phyloP scores from a whole-genome alignment of 306 rosid genomes.

The Rosa chinensis region DNA sequence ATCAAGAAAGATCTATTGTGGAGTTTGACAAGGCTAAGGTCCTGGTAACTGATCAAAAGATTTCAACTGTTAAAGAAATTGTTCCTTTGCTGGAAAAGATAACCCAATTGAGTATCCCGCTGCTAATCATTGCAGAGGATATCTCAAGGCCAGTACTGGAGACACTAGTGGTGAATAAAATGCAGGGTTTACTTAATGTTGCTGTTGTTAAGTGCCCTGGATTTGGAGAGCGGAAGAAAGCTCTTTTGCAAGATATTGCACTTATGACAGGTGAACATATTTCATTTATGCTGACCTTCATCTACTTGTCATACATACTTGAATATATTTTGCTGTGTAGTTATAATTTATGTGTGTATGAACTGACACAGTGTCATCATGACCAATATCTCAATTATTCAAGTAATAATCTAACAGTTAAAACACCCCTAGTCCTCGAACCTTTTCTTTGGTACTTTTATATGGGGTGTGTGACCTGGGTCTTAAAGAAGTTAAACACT shows the following conservation, averaged over 20 bases:
- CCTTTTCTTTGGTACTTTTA: not conserved
- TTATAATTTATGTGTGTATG: not conserved
- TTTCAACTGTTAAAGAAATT: conserved; percentile 70
- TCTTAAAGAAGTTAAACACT: not conserved
- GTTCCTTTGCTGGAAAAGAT: conserved; percentile 86
- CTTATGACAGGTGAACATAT: conserved; percentile 78
- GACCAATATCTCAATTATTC: not conserved
- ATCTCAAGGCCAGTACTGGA: conserved; percentile 69
- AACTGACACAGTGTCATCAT: not conserved
- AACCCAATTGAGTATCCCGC: conserved; percentile 80
- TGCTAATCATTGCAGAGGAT: conserved; percentile 90
- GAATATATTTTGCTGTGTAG: not conserved
- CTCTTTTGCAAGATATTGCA: conserved; percentile 89
- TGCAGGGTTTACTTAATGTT: conserved; percentile 78
- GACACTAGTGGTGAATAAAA: conserved; percentile 81
- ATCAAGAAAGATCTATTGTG: conserved; percentile 76
- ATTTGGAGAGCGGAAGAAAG: conserved; percentile 74
- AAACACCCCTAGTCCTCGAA: not conserved
- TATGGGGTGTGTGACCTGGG: not conserved
- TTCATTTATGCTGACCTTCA: conserved; percentile 10
- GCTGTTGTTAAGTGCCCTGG: conserved; percentile 94
- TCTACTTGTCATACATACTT: not conserved
- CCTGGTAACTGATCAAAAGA: conserved; percentile 92
- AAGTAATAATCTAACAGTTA: not conserved
- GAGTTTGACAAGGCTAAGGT: conserved; percentile 88